Evolutionary conservation across 495 filamentous ascomycete species (phyloP).

Genomic region (Lentithecium fluviatile): DNA sequence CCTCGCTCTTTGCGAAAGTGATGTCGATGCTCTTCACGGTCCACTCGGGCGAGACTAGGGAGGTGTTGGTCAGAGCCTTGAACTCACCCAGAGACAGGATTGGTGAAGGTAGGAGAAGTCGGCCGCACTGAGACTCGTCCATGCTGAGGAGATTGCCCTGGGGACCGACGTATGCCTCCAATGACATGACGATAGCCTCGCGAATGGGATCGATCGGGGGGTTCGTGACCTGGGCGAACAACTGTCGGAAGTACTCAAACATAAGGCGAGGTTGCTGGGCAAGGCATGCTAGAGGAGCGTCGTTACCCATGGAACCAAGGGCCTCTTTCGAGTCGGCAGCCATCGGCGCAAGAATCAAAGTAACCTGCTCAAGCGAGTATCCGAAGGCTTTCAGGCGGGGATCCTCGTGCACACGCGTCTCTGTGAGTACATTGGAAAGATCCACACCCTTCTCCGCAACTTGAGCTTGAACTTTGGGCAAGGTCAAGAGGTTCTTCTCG

Average conservation of each 20-base stretch:
- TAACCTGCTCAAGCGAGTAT: constrained; percentile 97
- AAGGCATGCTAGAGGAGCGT: constrained; percentile 91
- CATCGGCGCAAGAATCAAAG: constrained; percentile 91
- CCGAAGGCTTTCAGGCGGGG: constrained; percentile 83
- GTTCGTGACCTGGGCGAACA: constrained; percentile 99
- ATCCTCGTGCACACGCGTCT: constrained; percentile 78
- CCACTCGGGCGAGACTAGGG: constrained; percentile 73
- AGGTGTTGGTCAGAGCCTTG: constrained; percentile 82
- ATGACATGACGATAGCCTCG: constrained; percentile 98
- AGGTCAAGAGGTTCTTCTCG: constrained; percentile 78
- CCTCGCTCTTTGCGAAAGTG: constrained; percentile 88
- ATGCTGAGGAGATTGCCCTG: constrained; percentile 98
- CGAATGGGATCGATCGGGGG: constrained; percentile 98
- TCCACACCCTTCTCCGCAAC: constrained; percentile 60
- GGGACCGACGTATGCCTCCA: constrained; percentile 96
- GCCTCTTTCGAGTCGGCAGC: constrained; percentile 98
- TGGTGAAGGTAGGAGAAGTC: constrained; percentile 84
- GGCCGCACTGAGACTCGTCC: constrained; percentile 83
- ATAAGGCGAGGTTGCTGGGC: constrained; percentile 85
- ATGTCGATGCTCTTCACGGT: constrained; percentile 92
- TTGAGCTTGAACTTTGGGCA: constrained; percentile 68
- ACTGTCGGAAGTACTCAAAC: constrained; percentile 97
- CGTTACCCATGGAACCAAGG: constrained; percentile 99
- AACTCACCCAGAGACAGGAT: constrained; percentile 91
- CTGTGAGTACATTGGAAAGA: constrained; percentile 65